phyloP scores from a whole-genome alignment of 148 eudicot species.

The Cornus florida region DNA sequence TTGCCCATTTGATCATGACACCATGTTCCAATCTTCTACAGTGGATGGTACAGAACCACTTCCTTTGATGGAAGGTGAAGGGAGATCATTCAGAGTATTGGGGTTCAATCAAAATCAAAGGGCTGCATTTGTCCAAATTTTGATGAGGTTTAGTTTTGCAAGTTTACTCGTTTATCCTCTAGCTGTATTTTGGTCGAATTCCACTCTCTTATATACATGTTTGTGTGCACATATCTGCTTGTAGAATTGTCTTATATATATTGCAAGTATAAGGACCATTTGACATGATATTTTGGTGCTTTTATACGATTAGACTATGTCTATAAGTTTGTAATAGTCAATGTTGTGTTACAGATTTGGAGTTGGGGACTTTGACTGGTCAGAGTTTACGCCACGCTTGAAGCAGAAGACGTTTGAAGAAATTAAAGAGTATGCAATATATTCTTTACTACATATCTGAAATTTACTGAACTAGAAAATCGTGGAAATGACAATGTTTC shows the following conservation, averaged over 20 bases:
- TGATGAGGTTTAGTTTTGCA: conserved; percentile 74
- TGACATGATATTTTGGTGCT: not conserved
- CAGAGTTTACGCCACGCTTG: conserved; percentile 76
- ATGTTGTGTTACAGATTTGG: conserved; percentile 64
- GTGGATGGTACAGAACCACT: conserved; percentile 60
- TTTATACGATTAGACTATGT: not conserved
- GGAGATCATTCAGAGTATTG: conserved; percentile 75
- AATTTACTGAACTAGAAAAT: not conserved
- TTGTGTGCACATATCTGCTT: not conserved
- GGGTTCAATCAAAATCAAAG: conserved; percentile 96
- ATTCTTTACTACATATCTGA: not conserved
- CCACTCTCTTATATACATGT: not conserved
- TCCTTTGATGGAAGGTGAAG: conserved; percentile 99
- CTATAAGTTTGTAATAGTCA: not conserved
- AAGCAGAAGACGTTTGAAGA: conserved; percentile 89
- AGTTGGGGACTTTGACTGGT: conserved; percentile 82
- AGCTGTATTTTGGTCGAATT: not conserved
- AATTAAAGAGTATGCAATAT: conserved; percentile 62
- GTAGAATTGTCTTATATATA: not conserved
- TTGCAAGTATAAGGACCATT: not conserved
- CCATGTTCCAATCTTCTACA: conserved; percentile 28
- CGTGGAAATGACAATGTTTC: not conserved
- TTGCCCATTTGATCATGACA: conserved; percentile 5
- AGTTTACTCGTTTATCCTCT: not conserved
- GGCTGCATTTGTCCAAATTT: conserved; percentile 79